phyloP scores from a whole-genome alignment of 108 stramenopile genomes.

The Aureococcus anophagefferens region DNA sequence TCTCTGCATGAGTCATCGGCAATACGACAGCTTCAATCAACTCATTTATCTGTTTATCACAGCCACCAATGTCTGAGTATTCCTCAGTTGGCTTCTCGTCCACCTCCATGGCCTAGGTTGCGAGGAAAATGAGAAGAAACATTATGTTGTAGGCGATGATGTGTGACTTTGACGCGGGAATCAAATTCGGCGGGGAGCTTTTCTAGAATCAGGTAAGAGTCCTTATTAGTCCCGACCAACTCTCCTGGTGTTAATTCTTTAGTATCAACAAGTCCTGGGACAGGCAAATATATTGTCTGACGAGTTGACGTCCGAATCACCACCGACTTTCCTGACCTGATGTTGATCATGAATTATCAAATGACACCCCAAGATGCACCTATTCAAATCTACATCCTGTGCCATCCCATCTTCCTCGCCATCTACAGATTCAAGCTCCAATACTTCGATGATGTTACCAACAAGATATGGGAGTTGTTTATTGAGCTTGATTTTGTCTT shows the following conservation, averaged over 20 bases:
- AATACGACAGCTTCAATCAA: conserved; percentile 97
- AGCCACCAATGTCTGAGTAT: conserved; percentile 92
- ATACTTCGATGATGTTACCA: conserved; percentile 81
- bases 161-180: conserved; percentile 95
- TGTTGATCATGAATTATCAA: conserved; percentile 29
- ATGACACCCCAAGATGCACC: neutral
- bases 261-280: conserved; percentile 93
- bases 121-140: neutral
- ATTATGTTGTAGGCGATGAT: conserved; percentile 35
- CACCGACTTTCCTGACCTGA: conserved; percentile 51
- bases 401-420: conserved; percentile 54
- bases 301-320: conserved; percentile 76
- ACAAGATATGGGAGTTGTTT: conserved; percentile 98
- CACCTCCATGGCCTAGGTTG: conserved; percentile 26
- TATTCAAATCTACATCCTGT: conserved; percentile 37
- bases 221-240: conserved; percentile 98
- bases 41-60: conserved; percentile 98
- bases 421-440: conserved; percentile 85
- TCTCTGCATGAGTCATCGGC: conserved; percentile 97
- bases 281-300: conserved; percentile 95
- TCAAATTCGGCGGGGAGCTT: conserved; percentile 99
- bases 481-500: conserved; percentile 98
- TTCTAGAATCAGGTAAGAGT: conserved; percentile 96
- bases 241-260: conserved; percentile 91
- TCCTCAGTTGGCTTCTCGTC: conserved; percentile 97